Percentiles rank a stretch among this genome's conserved stretches.
phyloP scores from a whole-genome alignment of 805 yeast genomes.

The Henningerozyma blattae region DNA sequence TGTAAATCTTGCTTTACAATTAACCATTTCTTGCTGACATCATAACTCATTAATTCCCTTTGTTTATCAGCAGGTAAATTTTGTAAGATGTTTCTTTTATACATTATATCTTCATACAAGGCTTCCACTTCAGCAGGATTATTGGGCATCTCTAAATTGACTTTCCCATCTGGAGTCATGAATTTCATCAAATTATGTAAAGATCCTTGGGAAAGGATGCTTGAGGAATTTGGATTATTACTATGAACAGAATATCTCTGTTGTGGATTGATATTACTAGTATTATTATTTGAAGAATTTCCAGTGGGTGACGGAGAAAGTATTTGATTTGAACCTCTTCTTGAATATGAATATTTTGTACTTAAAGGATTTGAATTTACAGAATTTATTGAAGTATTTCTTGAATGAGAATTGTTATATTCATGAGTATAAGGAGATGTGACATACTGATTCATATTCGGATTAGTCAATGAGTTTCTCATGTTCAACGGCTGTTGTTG shows the following conservation, averaged over 20 bases:
- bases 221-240: conserved; percentile 7
- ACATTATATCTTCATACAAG: conserved; percentile 72
- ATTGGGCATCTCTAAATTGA: conserved; percentile 50
- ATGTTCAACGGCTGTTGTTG: not conserved
- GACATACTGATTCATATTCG: not conserved
- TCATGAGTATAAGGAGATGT: too few species aligned
- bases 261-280: not conserved
- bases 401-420: too few species aligned
- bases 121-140: conserved; percentile 56
- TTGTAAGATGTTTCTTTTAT: conserved; percentile 59
- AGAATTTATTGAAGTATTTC: conserved; percentile 14
- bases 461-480: not conserved
- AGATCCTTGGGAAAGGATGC: conserved; percentile 19
- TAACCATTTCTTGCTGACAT: conserved; percentile 81
- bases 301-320: not conserved
- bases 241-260: not conserved
- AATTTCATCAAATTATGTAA: conserved; percentile 17
- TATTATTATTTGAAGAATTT: not conserved
- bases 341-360: conserved; percentile 16
- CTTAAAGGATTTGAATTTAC: too few species aligned
- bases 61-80: conserved; percentile 60
- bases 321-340: conserved; percentile 1
- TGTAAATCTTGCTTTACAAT: conserved; percentile 76
- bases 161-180: conserved; percentile 21
- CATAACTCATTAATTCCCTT: conserved; percentile 62